Evolutionary conservation across 78 protist species (phyloP).

Genomic region (Dictyostelium purpureum): DNA sequence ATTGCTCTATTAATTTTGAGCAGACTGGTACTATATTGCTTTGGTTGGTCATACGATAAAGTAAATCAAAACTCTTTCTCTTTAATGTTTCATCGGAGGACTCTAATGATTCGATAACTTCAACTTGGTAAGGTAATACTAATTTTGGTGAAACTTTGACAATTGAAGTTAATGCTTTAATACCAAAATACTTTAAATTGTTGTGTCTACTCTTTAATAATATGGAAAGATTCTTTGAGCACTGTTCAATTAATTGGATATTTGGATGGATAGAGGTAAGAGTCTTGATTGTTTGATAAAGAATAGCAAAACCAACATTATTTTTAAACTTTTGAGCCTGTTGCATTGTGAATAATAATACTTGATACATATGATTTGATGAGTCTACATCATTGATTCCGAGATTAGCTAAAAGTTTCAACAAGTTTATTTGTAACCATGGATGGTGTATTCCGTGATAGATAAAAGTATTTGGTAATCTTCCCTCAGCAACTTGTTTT

Average conservation of each 20-base stretch:
- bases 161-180: slow-evolving; percentile 72
- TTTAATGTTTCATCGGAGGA: slow-evolving; percentile 89
- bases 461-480: slow-evolving; percentile 88
- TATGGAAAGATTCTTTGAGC: slow-evolving; percentile 79
- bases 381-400: slow-evolving; percentile 64
- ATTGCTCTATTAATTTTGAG: slow-evolving; percentile 71
- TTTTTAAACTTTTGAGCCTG: slow-evolving; percentile 85
- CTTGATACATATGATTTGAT: slow-evolving; percentile 82
- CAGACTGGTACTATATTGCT: slow-evolving; percentile 87
- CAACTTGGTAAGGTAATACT: slow-evolving; percentile 90
- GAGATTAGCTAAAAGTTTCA: slow-evolving; percentile 88
- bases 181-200: slow-evolving; percentile 95
- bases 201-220: slow-evolving; percentile 82
- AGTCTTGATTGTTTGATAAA: slow-evolving; percentile 92
- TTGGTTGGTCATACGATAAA: slow-evolving; percentile 92
- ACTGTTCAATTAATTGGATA: slow-evolving; percentile 68
- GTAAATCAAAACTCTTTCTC: slow-evolving; percentile 90
- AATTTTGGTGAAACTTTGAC: slow-evolving; percentile 84
- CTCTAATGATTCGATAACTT: slow-evolving; percentile 95
- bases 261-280: slow-evolving; percentile 92
- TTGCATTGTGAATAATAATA: slow-evolving; percentile 78
- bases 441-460: slow-evolving; percentile 98
- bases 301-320: slow-evolving; percentile 91
- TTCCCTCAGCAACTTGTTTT: slow-evolving; percentile 92
- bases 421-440: slow-evolving; percentile 95